These are phyloP conservation scores for Rhodotorula sp. DNA, from an alignment of 1,284 basidiomycete species.

Conservation along the genomic window DNA sequence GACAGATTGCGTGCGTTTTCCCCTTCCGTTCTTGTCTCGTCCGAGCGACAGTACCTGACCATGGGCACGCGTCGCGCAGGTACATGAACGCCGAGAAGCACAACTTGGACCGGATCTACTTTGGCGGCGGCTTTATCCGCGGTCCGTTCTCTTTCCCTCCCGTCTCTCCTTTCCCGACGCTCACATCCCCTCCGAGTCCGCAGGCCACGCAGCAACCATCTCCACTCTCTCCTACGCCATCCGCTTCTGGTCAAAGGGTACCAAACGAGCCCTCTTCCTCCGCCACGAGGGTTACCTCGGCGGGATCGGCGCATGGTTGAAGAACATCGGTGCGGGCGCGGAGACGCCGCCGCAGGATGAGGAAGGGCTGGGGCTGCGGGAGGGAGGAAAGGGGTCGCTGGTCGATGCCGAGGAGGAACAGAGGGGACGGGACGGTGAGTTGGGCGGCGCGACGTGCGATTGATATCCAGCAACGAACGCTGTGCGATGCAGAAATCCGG, in stretches of 20 bases:
- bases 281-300: constrained; percentile 97
- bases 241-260: constrained; percentile 99
- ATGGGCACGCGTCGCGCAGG: constrained; percentile 52
- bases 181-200: background rate
- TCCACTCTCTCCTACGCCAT: constrained; percentile 98
- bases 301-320: constrained; percentile 94
- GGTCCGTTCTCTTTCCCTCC: constrained; percentile 58
- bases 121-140: constrained; percentile 98
- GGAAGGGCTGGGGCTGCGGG: background rate
- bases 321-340: constrained; percentile 62
- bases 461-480: background rate
- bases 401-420: background rate
- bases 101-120: constrained; percentile 94
- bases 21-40: background rate
- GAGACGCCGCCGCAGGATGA: background rate
- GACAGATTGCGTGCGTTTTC: constrained; percentile 91
- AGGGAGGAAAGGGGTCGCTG: background rate
- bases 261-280: constrained; percentile 92
- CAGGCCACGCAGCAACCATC: constrained; percentile 94
- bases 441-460: background rate
- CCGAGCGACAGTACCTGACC: background rate
- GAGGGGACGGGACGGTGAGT: background rate
- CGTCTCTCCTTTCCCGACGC: background rate
- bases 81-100: constrained; percentile 99
- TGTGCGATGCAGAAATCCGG: too few relatives aligned